Percentiles rank a stretch among this genome's conserved stretches.
Conservation (phyloP, 2,329 filamentous ascomycete genomes). For the Colletotrichum orchidophilum region DNA sequence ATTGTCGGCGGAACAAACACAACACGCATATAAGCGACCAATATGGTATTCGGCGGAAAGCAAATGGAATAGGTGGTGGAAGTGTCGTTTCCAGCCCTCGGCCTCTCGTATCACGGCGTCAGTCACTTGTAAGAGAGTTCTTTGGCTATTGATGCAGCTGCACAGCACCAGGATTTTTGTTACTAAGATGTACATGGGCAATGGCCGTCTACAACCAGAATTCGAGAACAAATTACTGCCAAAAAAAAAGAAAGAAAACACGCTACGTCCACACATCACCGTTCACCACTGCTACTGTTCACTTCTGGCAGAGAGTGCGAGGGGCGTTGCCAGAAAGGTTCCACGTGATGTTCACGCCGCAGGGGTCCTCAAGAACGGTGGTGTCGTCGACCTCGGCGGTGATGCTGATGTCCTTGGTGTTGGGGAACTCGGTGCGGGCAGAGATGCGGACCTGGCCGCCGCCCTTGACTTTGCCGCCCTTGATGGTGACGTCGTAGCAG, state of each 20-base stretch:
- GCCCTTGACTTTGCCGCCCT: constrained; percentile 59
- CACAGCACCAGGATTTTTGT: neutral
- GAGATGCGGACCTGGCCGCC: constrained; percentile 65
- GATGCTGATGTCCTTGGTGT: constrained; percentile 61
- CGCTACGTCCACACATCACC: neutral
- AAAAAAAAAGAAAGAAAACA: constrained; percentile 1
- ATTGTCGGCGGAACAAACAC: neutral
- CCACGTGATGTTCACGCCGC: constrained; percentile 62
- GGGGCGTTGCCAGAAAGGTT: constrained; percentile 55
- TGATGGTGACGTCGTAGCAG: constrained; percentile 64
- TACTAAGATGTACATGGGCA: neutral
- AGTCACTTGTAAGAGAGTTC: neutral
- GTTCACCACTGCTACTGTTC: neutral
- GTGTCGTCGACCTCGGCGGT: constrained; percentile 58
- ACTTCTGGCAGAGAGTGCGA: constrained; percentile 50
- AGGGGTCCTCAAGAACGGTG: constrained; percentile 62
- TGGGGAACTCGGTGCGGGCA: constrained; percentile 63
- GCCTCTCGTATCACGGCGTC: neutral
- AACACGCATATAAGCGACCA: neutral
- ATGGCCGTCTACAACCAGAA: neutral
- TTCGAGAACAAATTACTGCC: constrained; percentile 6
- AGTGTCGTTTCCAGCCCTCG: neutral
- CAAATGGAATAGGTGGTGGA: no score
- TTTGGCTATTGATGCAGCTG: neutral
- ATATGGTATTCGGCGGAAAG: no score